Evolutionary conservation across 805 yeast species (phyloP).

Genomic region (Yarrowia keelungensis): DNA sequence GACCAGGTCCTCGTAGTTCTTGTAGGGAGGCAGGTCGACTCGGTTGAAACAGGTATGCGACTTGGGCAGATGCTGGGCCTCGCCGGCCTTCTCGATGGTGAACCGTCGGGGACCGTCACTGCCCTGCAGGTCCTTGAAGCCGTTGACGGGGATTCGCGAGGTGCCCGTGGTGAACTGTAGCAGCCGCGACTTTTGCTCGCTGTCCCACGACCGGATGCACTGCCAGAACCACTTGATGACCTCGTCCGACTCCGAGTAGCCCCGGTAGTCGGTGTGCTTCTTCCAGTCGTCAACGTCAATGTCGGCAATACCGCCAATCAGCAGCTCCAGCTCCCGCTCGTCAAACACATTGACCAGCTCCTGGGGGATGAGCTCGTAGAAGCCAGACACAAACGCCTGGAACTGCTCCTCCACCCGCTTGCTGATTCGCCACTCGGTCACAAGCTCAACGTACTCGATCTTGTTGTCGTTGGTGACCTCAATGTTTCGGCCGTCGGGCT

Average conservation of each 20-base stretch:
- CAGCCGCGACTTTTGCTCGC: conserved; percentile 94
- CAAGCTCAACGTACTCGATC: conserved; percentile 91
- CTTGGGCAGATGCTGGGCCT: conserved; percentile 87
- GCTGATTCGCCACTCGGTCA: conserved; percentile 94
- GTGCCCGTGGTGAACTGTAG: conserved; percentile 99
- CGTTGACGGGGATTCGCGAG: conserved; percentile 97
- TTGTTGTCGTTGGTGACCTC: conserved; percentile 95
- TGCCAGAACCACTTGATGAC: conserved; percentile 99
- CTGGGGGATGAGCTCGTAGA: conserved; percentile 96
- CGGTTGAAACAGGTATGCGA: conserved; percentile 99
- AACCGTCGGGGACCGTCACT: conserved; percentile 99
- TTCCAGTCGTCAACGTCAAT: conserved; percentile 99
- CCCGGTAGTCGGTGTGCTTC: conserved; percentile 97
- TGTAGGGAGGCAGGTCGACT: conserved; percentile 95
- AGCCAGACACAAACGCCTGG: conserved; percentile 95
- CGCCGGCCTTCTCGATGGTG: conserved; percentile 98
- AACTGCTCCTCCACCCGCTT: conserved; percentile 95
- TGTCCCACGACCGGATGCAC: conserved; percentile 91
- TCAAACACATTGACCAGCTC: conserved; percentile 96
- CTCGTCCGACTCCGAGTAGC: conserved; percentile 94
- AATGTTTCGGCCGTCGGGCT: conserved; percentile 84
- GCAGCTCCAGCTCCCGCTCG: conserved; percentile 93
- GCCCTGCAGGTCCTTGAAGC: conserved; percentile 98
- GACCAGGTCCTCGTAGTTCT: conserved; percentile 79
- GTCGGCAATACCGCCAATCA: conserved; percentile 98